These are phyloP conservation scores for Daldinia grandis DNA, from an alignment of 495 filamentous ascomycete genomes.

Conservation along the genomic window DNA sequence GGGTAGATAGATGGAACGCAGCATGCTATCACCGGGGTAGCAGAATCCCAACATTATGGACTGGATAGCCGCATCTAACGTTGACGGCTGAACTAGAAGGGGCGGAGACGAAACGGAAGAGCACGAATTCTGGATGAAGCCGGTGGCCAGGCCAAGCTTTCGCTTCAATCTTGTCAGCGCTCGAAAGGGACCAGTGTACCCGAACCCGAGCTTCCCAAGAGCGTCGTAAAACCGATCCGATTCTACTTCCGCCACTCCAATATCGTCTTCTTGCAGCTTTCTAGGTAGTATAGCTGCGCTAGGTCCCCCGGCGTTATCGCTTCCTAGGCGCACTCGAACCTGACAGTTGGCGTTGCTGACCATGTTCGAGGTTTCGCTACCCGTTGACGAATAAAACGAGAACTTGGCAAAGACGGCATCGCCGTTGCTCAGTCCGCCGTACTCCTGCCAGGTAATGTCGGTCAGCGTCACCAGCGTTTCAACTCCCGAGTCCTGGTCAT, in stretches of 20 bases:
- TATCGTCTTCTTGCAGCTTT: background rate
- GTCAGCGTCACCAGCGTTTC: background rate
- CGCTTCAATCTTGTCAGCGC: background rate
- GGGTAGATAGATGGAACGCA: conserved; percentile 3
- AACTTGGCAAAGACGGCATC: background rate
- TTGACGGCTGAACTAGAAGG: conserved; percentile 2
- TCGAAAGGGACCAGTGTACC: background rate
- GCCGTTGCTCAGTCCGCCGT: background rate
- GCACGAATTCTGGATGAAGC: background rate
- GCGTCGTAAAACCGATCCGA: background rate
- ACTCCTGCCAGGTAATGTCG: background rate
- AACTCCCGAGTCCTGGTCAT: background rate
- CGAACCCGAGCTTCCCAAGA: background rate
- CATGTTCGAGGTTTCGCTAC: background rate
- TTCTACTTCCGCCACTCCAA: background rate
- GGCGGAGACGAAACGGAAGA: background rate
- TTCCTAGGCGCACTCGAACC: background rate
- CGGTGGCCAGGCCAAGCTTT: background rate
- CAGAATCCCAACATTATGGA: background rate
- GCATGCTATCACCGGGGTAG: background rate
- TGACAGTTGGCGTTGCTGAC: background rate
- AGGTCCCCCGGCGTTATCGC: background rate
- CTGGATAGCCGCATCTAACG: conserved; percentile 7
- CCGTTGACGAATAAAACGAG: background rate
- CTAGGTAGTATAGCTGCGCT: background rate